phyloP scores from a whole-genome alignment of 2,329 filamentous ascomycete genomes.

The Sclerotinia sclerotiorum region DNA sequence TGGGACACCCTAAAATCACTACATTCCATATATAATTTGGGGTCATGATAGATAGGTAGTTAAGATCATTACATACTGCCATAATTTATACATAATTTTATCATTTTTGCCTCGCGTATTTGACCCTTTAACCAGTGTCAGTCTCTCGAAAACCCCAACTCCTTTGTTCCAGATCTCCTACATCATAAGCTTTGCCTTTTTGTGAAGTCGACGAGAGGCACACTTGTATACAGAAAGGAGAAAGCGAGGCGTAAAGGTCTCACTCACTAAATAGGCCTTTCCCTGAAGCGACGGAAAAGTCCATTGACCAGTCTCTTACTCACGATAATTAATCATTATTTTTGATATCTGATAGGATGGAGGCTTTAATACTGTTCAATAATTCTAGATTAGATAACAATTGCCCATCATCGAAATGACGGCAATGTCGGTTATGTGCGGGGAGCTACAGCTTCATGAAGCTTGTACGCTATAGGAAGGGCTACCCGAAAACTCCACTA shows the following conservation, averaged over 20 bases:
- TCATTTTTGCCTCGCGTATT: neutral
- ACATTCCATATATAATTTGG: slow-evolving; percentile 8
- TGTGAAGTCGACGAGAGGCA: neutral
- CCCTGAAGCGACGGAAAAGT: neutral
- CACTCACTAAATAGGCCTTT: neutral
- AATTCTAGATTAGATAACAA: neutral
- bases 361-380: neutral
- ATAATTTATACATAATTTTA: slow-evolving; percentile 21
- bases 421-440: neutral
- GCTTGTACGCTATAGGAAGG: slow-evolving; percentile 20
- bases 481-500: slow-evolving; percentile 12
- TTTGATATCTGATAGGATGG: neutral
- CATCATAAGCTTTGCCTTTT: too few relatives aligned
- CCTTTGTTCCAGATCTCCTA: too few relatives aligned
- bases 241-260: neutral
- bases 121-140: neutral
- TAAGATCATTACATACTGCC: neutral
- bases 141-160: too few relatives aligned
- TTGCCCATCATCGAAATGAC: neutral
- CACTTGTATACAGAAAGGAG: neutral
- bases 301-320: neutral
- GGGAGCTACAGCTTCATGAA: slow-evolving; percentile 1
- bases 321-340: neutral
- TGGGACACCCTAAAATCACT: neutral
- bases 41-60: slow-evolving; percentile 2